phyloP scores from a whole-genome alignment of 805 yeast genomes.

The Nakazawaea siamensis region DNA sequence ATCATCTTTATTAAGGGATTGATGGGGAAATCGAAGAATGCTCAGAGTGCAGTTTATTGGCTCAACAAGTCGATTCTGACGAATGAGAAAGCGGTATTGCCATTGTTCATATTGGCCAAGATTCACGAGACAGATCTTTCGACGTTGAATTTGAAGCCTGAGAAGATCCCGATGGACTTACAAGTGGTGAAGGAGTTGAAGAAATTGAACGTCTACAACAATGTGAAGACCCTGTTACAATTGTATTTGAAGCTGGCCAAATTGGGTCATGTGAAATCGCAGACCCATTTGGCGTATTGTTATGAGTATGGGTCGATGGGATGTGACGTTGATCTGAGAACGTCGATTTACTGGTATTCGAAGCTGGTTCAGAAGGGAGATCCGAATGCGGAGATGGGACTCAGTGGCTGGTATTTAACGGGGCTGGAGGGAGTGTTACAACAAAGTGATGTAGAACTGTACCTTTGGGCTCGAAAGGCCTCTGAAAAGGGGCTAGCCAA shows the following conservation, averaged over 20 bases:
- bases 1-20: slow-evolving; percentile 49
- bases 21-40: slow-evolving; percentile 28
- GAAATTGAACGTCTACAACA: slow-evolving; percentile 21
- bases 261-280: slow-evolving; percentile 56
- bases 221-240: slow-evolving; percentile 35
- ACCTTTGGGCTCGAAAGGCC: slow-evolving; percentile 56
- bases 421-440: slow-evolving; percentile 50
- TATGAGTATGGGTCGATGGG: slow-evolving; percentile 63
- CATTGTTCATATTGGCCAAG: slow-evolving; percentile 26
- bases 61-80: slow-evolving; percentile 28
- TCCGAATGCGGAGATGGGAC: slow-evolving; percentile 60
- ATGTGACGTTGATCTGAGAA: slow-evolving; percentile 41
- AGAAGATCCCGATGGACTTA: slow-evolving; percentile 17
- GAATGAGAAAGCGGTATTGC: slow-evolving; percentile 5
- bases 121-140: slow-evolving; percentile 25
- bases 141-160: slow-evolving; percentile 18
- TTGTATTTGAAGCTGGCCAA: slow-evolving; percentile 53
- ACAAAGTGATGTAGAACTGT: slow-evolving; percentile 57
- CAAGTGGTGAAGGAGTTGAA: slow-evolving; percentile 26
- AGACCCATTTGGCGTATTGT: slow-evolving; percentile 61
- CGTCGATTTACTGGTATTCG: slow-evolving; percentile 68
- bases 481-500: slow-evolving; percentile 51
- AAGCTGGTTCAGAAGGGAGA: slow-evolving; percentile 59
- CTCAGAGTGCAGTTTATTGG: slow-evolving; percentile 41
- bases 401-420: slow-evolving; percentile 72